Conservation (phyloP, 2,329 filamentous ascomycete genomes). For the Davidsoniella australis region DNA sequence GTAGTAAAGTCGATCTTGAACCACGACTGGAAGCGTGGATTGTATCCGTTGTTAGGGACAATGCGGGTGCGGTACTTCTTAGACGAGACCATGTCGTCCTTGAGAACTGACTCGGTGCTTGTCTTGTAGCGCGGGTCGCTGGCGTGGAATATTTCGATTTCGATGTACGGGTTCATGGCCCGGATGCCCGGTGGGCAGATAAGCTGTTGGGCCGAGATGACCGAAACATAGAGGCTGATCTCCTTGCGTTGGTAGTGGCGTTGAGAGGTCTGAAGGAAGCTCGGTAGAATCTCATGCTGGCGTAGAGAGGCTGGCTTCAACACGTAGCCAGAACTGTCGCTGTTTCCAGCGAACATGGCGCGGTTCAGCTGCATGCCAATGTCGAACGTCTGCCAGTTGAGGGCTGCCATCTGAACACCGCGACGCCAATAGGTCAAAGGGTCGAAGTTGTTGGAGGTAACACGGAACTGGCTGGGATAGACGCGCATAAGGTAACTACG, state of each 20-base stretch:
- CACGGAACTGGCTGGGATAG: constrained; percentile 68
- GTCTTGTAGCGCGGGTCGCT: constrained; percentile 86
- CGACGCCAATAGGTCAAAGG: constrained; percentile 86
- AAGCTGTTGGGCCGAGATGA: constrained; percentile 88
- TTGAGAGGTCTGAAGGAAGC: constrained; percentile 29
- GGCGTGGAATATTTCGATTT: constrained; percentile 85
- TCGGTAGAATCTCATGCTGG: constrained; percentile 41
- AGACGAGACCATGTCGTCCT: constrained; percentile 35
- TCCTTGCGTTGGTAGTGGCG: constrained; percentile 60
- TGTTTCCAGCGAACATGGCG: constrained; percentile 88
- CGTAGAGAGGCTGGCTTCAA: constrained; percentile 80
- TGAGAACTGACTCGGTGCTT: constrained; percentile 45
- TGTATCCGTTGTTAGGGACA: constrained; percentile 79
- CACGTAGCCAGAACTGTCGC: constrained; percentile 78
- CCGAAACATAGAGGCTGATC: constrained; percentile 68
- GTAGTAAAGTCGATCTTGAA: constrained; percentile 74
- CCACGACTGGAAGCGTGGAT: constrained; percentile 68
- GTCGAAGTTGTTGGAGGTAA: constrained; percentile 87
- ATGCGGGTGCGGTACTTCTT: constrained; percentile 66
- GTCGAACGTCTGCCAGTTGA: constrained; percentile 98
- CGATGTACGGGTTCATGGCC: constrained; percentile 79
- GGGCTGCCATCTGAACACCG: constrained; percentile 90
- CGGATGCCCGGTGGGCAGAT: constrained; percentile 61
- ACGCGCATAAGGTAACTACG: constrained; percentile 83
- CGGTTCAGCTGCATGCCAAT: constrained; percentile 91